Evolutionary conservation across 2,329 filamentous ascomycete genomes (phyloP).

Genomic region (Calycina herbarum): DNA sequence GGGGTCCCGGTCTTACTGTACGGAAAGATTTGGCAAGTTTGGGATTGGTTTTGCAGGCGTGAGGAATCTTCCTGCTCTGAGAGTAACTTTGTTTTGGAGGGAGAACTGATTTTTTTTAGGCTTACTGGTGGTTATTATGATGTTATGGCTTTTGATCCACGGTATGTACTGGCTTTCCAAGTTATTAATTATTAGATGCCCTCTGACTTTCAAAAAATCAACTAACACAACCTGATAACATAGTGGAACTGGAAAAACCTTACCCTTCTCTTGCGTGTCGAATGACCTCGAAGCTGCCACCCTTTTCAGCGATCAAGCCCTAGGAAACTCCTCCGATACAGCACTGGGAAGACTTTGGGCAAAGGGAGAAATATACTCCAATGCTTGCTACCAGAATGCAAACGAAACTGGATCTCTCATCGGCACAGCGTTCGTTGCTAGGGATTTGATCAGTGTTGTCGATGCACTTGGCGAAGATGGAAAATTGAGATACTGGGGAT

Average conservation of each 20-base stretch:
- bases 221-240: background rate
- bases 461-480: constrained; percentile 22
- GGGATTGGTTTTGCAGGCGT: constrained; percentile 9
- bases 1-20: constrained; percentile 16
- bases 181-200: background rate
- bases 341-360: constrained; percentile 16
- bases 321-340: constrained; percentile 12
- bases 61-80: background rate
- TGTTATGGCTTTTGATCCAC: constrained; percentile 18
- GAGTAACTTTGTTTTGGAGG: background rate
- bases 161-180: background rate
- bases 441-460: constrained; percentile 19
- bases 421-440: constrained; percentile 21
- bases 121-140: constrained; percentile 17
- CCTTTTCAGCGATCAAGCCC: background rate
- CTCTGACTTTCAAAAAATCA: background rate
- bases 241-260: constrained; percentile 17
- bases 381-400: constrained; percentile 12
- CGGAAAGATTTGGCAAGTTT: background rate
- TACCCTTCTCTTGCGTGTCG: constrained; percentile 14
- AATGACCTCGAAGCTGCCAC: background rate
- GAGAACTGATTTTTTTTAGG: constrained; percentile 7
- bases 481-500: constrained; percentile 20
- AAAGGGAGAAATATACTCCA: background rate
- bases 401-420: constrained; percentile 14